A percentile compares a stretch with the other conserved stretches of the same genome.
Evolutionary conservation across 1,284 basidiomycete species (phyloP).

Genomic region (Austropuccinia psidii): DNA sequence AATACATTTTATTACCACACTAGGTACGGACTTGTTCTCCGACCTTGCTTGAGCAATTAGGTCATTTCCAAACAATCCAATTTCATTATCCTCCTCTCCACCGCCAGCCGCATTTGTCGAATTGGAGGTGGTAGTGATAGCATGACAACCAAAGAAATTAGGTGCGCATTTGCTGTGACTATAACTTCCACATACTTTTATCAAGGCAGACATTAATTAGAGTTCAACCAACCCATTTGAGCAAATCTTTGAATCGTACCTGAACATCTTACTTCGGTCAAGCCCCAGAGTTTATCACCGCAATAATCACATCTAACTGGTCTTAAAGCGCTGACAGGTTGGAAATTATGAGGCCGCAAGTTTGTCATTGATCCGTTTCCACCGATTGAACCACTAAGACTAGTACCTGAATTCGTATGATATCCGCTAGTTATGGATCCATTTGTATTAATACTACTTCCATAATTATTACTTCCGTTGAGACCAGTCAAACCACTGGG

Average conservation of each 20-base stretch:
- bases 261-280: slow-evolving; percentile 75
- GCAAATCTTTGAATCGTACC: not conserved
- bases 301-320: slow-evolving; percentile 91
- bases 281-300: slow-evolving; percentile 96
- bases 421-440: not conserved
- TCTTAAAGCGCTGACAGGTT: slow-evolving; percentile 76
- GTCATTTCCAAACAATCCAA: slow-evolving; percentile 84
- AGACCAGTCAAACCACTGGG: not conserved
- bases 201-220: too few relatives aligned
- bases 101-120: not conserved
- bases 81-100: slow-evolving; percentile 42
- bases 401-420: not conserved
- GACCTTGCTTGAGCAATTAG: slow-evolving; percentile 71
- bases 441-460: not conserved
- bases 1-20: slow-evolving; percentile 92
- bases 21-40: slow-evolving; percentile 67
- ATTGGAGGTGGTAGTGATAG: not conserved
- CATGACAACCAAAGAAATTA: slow-evolving; percentile 34
- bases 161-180: slow-evolving; percentile 28
- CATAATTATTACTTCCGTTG: not conserved
- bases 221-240: too few relatives aligned
- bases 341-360: slow-evolving; percentile 67
- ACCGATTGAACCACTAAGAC: not conserved
- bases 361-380: too few relatives aligned
- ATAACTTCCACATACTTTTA: slow-evolving; percentile 26